Percentiles rank a stretch among this genome's conserved stretches.
These are phyloP conservation scores for Agaricales sp. DNA, from an alignment of 1,284 basidiomycete species.

Conservation along the genomic window DNA sequence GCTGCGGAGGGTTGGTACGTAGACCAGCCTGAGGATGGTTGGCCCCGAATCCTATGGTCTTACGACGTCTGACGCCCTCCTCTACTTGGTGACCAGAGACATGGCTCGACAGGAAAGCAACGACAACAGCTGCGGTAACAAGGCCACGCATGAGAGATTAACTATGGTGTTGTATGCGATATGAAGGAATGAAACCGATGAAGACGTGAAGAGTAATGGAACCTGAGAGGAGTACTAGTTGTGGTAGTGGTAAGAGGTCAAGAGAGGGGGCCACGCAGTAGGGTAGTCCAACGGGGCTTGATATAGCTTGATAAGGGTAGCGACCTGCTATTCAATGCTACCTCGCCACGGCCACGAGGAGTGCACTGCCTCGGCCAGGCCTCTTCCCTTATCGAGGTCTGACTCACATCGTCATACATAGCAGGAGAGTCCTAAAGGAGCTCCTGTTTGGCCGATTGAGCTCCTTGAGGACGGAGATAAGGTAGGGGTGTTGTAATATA, in stretches of 20 bases:
- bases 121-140: conserved; percentile 1
- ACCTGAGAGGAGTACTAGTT: no score
- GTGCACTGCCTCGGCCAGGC: no score
- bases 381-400: no score
- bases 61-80: conserved; percentile 33
- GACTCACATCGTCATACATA: no score
- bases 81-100: background rate
- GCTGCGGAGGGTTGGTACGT: conserved; percentile 37
- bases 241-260: background rate
- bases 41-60: conserved; percentile 77
- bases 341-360: no score
- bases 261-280: background rate
- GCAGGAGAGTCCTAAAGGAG: no score
- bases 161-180: background rate
- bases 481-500: no score
- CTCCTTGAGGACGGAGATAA: no score
- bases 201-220: background rate
- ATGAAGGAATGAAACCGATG: background rate
- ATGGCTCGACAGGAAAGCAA: background rate
- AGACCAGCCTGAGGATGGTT: conserved; percentile 64
- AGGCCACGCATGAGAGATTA: background rate
- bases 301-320: background rate
- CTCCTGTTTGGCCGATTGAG: no score
- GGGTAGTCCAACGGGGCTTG: background rate
- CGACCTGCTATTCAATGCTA: no score